Evolutionary conservation across 2,329 filamentous ascomycete genomes (phyloP).

Genomic region (Fusarium sp.): DNA sequence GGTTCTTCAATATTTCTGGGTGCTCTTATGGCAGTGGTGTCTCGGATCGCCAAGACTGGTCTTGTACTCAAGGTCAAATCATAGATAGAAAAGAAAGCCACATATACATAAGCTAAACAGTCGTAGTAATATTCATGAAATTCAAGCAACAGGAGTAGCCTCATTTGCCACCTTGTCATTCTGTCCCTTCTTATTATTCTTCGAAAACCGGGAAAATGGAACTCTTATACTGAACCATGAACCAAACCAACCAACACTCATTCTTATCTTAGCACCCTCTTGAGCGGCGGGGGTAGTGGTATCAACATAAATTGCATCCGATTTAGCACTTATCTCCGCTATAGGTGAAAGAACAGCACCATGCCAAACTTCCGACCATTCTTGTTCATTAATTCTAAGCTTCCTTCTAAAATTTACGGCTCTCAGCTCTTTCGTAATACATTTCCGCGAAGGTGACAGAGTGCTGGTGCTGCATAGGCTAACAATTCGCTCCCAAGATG

Average conservation of each 20-base stretch:
- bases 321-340: no score
- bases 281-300: not conserved
- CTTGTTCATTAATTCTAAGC: not conserved
- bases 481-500: not conserved
- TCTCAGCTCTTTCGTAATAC: no score
- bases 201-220: not conserved
- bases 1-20: constrained; percentile 36
- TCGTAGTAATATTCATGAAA: no score
- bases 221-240: not conserved
- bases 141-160: no score
- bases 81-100: not conserved
- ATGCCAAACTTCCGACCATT: not conserved
- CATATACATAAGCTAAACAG: no score
- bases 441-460: no score
- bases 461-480: not conserved
- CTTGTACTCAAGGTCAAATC: constrained; percentile 16
- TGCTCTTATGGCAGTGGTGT: constrained; percentile 30
- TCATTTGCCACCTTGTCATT: not conserved
- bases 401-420: not conserved
- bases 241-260: not conserved
- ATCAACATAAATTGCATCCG: no score
- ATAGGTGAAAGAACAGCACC: not conserved
- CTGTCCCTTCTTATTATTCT: not conserved
- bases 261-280: not conserved
- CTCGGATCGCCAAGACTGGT: constrained; percentile 28